A percentile compares a stretch with the other conserved stretches of the same genome.
These are phyloP conservation scores for Combretum micranthum DNA, from an alignment of 345 rosid genomes.

Conservation along the genomic window DNA sequence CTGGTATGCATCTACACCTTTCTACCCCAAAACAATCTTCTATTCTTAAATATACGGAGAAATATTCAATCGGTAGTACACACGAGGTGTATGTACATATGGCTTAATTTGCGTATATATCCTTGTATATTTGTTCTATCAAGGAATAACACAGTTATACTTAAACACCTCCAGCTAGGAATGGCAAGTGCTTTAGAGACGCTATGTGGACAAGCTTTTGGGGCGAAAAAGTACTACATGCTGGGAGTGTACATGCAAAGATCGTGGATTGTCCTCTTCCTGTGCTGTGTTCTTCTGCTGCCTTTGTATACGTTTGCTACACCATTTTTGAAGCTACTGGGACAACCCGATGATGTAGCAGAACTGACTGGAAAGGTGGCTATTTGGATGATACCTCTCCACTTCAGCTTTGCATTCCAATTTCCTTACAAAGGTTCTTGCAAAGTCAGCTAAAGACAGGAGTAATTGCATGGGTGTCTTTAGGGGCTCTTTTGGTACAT, in stretches of 20 bases:
- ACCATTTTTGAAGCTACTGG: constrained; percentile 47
- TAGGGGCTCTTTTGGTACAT: constrained; percentile 43
- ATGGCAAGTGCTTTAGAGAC: constrained; percentile 73
- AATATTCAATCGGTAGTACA: too few relatives aligned
- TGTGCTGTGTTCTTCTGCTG: constrained; percentile 39
- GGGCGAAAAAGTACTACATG: constrained; percentile 60
- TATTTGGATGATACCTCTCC: constrained; percentile 54
- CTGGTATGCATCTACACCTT: constrained; percentile 32
- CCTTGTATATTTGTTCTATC: background rate
- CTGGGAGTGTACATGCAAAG: constrained; percentile 71
- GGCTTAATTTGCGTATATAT: background rate
- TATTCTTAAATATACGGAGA: too few relatives aligned
- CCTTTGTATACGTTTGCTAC: constrained; percentile 49
- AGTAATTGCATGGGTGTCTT: constrained; percentile 49
- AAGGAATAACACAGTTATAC: background rate
- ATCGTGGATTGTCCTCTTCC: constrained; percentile 62
- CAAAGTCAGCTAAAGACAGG: constrained; percentile 59
- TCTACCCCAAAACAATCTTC: background rate
- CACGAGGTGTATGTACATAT: too few relatives aligned
- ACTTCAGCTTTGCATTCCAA: constrained; percentile 69
- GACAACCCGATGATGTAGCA: constrained; percentile 60
- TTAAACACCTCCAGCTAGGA: constrained; percentile 35
- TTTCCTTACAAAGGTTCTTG: constrained; percentile 62
- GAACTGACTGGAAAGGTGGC: constrained; percentile 48
- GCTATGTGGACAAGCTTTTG: constrained; percentile 62